These are phyloP conservation scores for Alternaria sp. DNA, from an alignment of 2,329 filamentous ascomycete species.

Conservation along the genomic window DNA sequence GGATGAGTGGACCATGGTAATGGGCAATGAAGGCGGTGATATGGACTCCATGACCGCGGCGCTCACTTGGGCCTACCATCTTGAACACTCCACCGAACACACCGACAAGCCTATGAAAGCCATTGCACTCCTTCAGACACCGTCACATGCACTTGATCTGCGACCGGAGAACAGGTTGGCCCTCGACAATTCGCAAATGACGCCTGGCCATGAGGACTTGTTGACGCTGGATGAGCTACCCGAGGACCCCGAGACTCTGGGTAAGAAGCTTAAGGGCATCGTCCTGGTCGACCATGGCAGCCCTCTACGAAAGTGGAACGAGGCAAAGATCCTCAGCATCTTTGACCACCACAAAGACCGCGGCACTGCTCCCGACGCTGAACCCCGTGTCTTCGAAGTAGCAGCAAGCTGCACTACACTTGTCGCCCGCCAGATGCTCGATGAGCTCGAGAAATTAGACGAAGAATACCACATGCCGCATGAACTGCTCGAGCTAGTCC, in stretches of 20 bases:
- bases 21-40: conserved; percentile 57
- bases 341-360: conserved; percentile 57
- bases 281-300: conserved; percentile 55
- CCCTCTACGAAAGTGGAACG: conserved; percentile 53
- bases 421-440: conserved; percentile 56
- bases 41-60: conserved; percentile 55
- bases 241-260: conserved; percentile 55
- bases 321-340: conserved; percentile 54
- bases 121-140: conserved; percentile 56
- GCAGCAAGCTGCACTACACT: conserved; percentile 55
- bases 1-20: conserved; percentile 55
- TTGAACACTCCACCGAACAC: conserved; percentile 54
- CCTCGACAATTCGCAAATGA: conserved; percentile 55
- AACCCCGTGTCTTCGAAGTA: conserved; percentile 54
- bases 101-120: conserved; percentile 53
- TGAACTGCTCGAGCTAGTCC: conserved; percentile 57
- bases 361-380: conserved; percentile 51
- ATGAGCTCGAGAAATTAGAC: conserved; percentile 53
- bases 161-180: conserved; percentile 57
- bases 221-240: conserved; percentile 57
- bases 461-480: conserved; percentile 58
- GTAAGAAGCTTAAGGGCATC: conserved; percentile 53
- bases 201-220: conserved; percentile 54
- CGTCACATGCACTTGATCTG: conserved; percentile 55
- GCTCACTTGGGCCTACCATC: conserved; percentile 57